Evolutionary conservation across 1,284 basidiomycete genomes (phyloP).

Genomic region (Sanguinoderma infundibulare): DNA sequence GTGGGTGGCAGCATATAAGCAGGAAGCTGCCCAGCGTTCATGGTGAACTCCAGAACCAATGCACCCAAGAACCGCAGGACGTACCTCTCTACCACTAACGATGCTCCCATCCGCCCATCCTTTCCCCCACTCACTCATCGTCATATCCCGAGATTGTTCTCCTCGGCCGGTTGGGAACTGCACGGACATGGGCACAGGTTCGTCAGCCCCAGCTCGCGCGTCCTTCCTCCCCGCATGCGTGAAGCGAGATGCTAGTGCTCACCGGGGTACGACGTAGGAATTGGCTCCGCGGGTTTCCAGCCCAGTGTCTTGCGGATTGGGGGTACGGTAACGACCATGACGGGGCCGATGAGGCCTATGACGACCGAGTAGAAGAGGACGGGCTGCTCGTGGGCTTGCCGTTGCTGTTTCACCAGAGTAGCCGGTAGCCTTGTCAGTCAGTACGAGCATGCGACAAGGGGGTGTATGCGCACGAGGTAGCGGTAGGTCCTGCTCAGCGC

Average conservation of each 20-base stretch:
- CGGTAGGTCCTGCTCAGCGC: slow-evolving; percentile 53
- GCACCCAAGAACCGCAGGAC: background rate
- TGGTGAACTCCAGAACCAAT: background rate
- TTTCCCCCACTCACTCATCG: slow-evolving; percentile 37
- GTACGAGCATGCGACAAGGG: background rate
- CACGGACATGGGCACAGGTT: background rate
- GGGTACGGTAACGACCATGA: slow-evolving; percentile 78
- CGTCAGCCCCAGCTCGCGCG: background rate
- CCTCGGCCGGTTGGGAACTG: slow-evolving; percentile 56
- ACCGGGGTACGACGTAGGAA: slow-evolving; percentile 90
- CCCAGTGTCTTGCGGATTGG: slow-evolving; percentile 79
- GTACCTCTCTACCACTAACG: slow-evolving; percentile 16
- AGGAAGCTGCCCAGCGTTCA: background rate
- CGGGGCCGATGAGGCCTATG: slow-evolving; percentile 79
- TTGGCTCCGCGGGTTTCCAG: slow-evolving; percentile 73
- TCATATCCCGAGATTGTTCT: slow-evolving; percentile 56
- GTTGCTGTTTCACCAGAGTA: slow-evolving; percentile 49
- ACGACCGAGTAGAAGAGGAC: slow-evolving; percentile 90
- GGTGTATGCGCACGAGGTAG: slow-evolving; percentile 46
- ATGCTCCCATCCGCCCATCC: no score
- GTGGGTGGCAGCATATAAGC: background rate
- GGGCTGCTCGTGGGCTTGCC: slow-evolving; percentile 90
- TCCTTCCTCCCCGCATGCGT: background rate
- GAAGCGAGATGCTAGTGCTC: slow-evolving; percentile 49
- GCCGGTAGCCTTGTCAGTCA: background rate